These are phyloP conservation scores for Fusarium musae DNA, from an alignment of 2,329 filamentous ascomycete genomes.

Conservation along the genomic window DNA sequence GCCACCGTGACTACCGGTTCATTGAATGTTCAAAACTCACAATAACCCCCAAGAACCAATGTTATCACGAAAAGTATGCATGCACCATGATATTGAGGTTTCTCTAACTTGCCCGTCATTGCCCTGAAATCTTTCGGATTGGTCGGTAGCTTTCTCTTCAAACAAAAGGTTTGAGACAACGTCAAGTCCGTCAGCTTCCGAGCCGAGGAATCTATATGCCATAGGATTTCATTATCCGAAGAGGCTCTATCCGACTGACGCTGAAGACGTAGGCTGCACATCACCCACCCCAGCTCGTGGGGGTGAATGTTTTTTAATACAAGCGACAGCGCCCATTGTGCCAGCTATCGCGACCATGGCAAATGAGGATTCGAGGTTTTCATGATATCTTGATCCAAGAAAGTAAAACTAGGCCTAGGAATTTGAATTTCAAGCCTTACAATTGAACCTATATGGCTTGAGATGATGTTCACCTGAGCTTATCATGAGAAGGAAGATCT, in stretches of 20 bases:
- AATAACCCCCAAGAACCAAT: background rate
- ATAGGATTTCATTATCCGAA: background rate
- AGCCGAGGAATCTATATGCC: background rate
- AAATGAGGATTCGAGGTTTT: background rate
- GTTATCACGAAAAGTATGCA: background rate
- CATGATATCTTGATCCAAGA: background rate
- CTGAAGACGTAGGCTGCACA: background rate
- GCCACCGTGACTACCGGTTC: background rate
- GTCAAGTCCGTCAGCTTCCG: background rate
- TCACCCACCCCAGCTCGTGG: background rate
- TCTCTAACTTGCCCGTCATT: background rate
- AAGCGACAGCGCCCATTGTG: background rate
- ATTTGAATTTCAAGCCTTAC: background rate
- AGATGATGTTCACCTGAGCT: background rate
- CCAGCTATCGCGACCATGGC: background rate
- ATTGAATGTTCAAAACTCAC: background rate
- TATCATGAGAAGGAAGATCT: background rate
- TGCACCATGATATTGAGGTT: background rate
- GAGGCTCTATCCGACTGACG: background rate
- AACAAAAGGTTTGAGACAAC: background rate
- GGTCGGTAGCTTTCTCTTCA: background rate
- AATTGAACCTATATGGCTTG: background rate
- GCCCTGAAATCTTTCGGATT: background rate
- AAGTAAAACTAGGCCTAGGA: no score
- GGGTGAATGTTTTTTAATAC: background rate